phyloP scores from a whole-genome alignment of 2,329 filamentous ascomycete genomes.

The Parafenestella ontariensis region DNA sequence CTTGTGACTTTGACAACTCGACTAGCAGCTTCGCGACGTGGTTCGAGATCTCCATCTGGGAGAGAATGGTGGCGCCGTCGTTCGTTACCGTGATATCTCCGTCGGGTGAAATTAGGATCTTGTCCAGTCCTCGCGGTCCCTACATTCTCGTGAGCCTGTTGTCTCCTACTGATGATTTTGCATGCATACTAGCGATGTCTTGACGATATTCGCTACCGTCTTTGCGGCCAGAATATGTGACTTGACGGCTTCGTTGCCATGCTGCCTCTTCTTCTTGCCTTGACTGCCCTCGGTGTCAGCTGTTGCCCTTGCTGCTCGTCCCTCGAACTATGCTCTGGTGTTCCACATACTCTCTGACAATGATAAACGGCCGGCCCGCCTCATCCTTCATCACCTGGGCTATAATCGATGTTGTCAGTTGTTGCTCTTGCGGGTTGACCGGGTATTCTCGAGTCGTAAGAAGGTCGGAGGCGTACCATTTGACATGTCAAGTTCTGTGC shows the following conservation, averaged over 20 bases:
- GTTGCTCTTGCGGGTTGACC: constrained; percentile 14
- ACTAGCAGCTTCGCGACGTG: constrained; percentile 97
- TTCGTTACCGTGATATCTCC: constrained; percentile 99
- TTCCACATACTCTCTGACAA: constrained; percentile 87
- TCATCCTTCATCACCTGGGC: constrained; percentile 93
- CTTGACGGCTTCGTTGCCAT: constrained; percentile 97
- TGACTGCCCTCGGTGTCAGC: constrained; percentile 66
- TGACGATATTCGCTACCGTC: constrained; percentile 96
- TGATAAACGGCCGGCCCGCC: constrained; percentile 94
- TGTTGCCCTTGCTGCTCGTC: constrained; percentile 11
- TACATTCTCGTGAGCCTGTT: constrained; percentile 36
- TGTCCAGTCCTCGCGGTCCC: constrained; percentile 95
- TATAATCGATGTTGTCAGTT: constrained; percentile 44
- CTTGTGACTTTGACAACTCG: constrained; percentile 96
- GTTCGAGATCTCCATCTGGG: constrained; percentile 98
- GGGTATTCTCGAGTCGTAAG: constrained; percentile 3
- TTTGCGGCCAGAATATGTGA: constrained; percentile 96
- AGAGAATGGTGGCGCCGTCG: constrained; percentile 95
- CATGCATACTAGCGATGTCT: constrained; percentile 77
- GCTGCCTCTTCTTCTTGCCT: constrained; percentile 95
- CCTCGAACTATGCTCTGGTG: neutral
- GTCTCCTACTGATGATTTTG: neutral
- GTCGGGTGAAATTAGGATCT: constrained; percentile 98
- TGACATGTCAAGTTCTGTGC: constrained; percentile 78
- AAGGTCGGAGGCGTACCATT: constrained; percentile 67